A percentile compares a stretch with the other conserved stretches of the same genome.
These are phyloP conservation scores for Aspergillus pseudotamarii DNA, from an alignment of 2,329 filamentous ascomycete genomes.

Conservation along the genomic window DNA sequence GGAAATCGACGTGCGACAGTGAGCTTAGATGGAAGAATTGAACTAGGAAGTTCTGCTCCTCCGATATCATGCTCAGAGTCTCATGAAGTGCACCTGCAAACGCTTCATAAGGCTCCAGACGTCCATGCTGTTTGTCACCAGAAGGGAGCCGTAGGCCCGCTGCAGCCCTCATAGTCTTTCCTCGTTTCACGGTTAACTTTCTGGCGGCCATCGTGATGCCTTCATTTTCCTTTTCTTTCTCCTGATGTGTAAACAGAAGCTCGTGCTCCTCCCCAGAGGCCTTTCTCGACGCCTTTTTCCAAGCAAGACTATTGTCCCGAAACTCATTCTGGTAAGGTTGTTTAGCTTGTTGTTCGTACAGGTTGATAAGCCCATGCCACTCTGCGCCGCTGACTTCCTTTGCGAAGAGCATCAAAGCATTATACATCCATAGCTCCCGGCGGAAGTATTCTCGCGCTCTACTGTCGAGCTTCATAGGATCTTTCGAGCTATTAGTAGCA, in stretches of 20 bases:
- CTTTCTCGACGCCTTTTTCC: constrained; percentile 79
- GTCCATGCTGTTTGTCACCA: constrained; percentile 62
- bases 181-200: constrained; percentile 91
- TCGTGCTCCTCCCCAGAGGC: constrained; percentile 76
- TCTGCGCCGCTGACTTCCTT: constrained; percentile 79
- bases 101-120: constrained; percentile 75
- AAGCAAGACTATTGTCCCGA: constrained; percentile 72
- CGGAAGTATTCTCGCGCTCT: constrained; percentile 72
- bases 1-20: constrained; percentile 77
- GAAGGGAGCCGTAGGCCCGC: constrained; percentile 48
- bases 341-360: constrained; percentile 77
- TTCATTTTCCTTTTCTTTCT: constrained; percentile 80
- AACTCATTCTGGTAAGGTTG: constrained; percentile 82
- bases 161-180: constrained; percentile 66
- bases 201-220: constrained; percentile 72
- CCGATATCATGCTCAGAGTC: constrained; percentile 77
- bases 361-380: constrained; percentile 77
- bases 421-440: constrained; percentile 81
- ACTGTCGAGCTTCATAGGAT: constrained; percentile 66
- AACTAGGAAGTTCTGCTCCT: constrained; percentile 96
- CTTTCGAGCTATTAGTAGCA: constrained; percentile 47
- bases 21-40: constrained; percentile 96
- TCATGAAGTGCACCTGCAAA: constrained; percentile 82
- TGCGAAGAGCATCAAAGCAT: constrained; percentile 82
- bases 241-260: constrained; percentile 84